Percentiles rank a stretch among this genome's conserved stretches.
phyloP scores from a whole-genome alignment of 345 rosid genomes.

The Erucastrum elatum region DNA sequence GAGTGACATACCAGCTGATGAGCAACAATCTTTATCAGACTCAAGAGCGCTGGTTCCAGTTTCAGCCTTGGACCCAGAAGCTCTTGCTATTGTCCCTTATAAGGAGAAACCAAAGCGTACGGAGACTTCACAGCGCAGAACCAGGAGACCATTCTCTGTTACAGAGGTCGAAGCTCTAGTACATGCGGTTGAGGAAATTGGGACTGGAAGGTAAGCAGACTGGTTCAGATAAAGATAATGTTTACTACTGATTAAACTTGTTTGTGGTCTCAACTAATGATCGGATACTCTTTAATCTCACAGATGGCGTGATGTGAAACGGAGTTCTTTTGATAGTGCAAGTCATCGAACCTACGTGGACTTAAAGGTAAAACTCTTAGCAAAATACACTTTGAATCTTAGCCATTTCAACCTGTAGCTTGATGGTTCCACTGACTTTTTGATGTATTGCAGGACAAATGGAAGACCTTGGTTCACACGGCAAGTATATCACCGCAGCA shows the following conservation, averaged over 20 bases:
- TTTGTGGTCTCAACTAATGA: constrained; percentile 20
- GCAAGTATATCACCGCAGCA: constrained; percentile 88
- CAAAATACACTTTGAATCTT: not conserved
- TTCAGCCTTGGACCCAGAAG: constrained; percentile 45
- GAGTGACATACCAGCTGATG: constrained; percentile 46
- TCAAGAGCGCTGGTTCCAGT: constrained; percentile 67
- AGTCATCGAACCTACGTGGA: constrained; percentile 84
- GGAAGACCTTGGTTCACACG: constrained; percentile 98
- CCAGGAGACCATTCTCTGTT: constrained; percentile 96
- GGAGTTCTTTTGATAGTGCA: constrained; percentile 67
- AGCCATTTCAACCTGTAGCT: not conserved
- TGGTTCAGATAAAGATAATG: not conserved
- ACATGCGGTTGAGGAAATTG: constrained; percentile 83
- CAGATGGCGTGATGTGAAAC: constrained; percentile 92
- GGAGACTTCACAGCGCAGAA: constrained; percentile 84
- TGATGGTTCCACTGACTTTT: not conserved
- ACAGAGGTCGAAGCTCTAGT: constrained; percentile 94
- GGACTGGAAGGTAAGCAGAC: constrained; percentile 81
- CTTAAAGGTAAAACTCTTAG: constrained; percentile 62
- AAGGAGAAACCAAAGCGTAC: constrained; percentile 64
- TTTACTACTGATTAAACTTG: constrained; percentile 1
- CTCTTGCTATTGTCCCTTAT: constrained; percentile 63
- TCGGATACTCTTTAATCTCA: constrained; percentile 11
- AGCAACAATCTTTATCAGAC: constrained; percentile 38
- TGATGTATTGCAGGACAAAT: constrained; percentile 69